These are phyloP conservation scores for Monoraphidium neglectum DNA, from an alignment of 139 green algal genomes.

Conservation along the genomic window DNA sequence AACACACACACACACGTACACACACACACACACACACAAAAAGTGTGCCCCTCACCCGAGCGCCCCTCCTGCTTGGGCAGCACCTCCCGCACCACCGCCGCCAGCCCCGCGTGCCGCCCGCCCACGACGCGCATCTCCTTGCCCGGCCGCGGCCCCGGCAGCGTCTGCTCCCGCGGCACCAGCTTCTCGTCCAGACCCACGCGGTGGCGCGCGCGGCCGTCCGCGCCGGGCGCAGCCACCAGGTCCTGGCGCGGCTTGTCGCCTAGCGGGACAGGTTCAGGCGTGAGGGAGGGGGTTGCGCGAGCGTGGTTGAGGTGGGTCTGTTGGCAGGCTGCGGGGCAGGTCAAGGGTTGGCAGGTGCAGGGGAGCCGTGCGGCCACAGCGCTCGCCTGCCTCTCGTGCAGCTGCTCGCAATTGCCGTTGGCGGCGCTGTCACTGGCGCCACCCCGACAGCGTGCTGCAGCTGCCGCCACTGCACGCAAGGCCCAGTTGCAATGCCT, in stretches of 20 bases:
- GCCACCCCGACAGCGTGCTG: neutral
- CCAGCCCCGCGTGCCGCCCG: slow-evolving; percentile 61
- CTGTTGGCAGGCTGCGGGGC: no score
- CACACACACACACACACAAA: neutral
- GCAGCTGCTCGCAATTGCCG: neutral
- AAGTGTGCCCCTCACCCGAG: slow-evolving; percentile 22
- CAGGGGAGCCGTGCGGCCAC: neutral
- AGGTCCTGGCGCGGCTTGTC: slow-evolving; percentile 52
- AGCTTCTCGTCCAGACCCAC: slow-evolving; percentile 72
- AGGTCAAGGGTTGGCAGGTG: neutral
- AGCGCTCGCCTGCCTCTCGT: neutral
- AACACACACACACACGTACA: neutral
- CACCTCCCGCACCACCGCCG: slow-evolving; percentile 54
- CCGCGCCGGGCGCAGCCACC: slow-evolving; percentile 53
- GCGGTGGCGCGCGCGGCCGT: slow-evolving; percentile 57
- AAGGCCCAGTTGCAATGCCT: neutral
- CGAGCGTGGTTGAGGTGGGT: no score
- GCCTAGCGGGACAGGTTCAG: slow-evolving; percentile 18
- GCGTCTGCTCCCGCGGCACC: slow-evolving; percentile 35
- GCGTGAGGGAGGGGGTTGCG: neutral
- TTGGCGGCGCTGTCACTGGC: neutral
- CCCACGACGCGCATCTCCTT: slow-evolving; percentile 62
- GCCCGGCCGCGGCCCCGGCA: slow-evolving; percentile 28
- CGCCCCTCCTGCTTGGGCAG: slow-evolving; percentile 38
- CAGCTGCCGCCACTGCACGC: neutral